Evolutionary conservation across 768 basidiomycete species (phyloP).

Genomic region (Aureoboletus auriporus): DNA sequence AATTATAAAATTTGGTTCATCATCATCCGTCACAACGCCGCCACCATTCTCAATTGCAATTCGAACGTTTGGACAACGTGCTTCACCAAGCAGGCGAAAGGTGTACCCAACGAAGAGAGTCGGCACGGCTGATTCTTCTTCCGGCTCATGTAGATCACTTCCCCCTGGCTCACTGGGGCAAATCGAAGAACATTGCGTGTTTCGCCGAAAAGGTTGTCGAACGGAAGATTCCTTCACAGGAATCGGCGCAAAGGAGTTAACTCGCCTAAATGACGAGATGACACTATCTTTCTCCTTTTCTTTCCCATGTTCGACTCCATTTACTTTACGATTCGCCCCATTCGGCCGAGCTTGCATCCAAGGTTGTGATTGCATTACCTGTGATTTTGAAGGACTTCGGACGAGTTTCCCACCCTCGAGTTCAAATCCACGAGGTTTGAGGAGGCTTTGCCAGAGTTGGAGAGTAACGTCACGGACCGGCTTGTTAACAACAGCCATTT

Average conservation of each 20-base stretch:
- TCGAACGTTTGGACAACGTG: constrained; percentile 52
- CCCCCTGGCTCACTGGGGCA: constrained; percentile 17
- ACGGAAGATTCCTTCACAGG: constrained; percentile 22
- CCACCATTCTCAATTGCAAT: constrained; percentile 64
- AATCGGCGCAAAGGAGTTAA: constrained; percentile 58
- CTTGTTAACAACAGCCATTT: constrained; percentile 52
- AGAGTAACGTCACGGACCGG: constrained; percentile 61
- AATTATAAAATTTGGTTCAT: constrained; percentile 61
- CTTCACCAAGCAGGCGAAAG: constrained; percentile 66
- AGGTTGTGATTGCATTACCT: constrained; percentile 18
- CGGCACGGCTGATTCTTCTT: neutral
- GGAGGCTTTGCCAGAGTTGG: constrained; percentile 67
- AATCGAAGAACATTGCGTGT: constrained; percentile 23
- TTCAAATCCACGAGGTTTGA: constrained; percentile 65
- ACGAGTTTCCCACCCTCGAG: constrained; percentile 54
- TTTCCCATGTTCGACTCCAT: constrained; percentile 3
- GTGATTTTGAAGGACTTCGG: constrained; percentile 54
- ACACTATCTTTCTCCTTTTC: constrained; percentile 33
- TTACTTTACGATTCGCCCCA: neutral
- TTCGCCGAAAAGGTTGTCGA: constrained; percentile 47
- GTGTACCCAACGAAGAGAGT: constrained; percentile 51
- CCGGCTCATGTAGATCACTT: constrained; percentile 7
- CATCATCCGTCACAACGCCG: constrained; percentile 37
- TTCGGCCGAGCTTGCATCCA: constrained; percentile 14
- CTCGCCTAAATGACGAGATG: constrained; percentile 57